phyloP scores from a whole-genome alignment of 2,329 filamentous ascomycete species.

The Coleophoma cylindrospora region DNA sequence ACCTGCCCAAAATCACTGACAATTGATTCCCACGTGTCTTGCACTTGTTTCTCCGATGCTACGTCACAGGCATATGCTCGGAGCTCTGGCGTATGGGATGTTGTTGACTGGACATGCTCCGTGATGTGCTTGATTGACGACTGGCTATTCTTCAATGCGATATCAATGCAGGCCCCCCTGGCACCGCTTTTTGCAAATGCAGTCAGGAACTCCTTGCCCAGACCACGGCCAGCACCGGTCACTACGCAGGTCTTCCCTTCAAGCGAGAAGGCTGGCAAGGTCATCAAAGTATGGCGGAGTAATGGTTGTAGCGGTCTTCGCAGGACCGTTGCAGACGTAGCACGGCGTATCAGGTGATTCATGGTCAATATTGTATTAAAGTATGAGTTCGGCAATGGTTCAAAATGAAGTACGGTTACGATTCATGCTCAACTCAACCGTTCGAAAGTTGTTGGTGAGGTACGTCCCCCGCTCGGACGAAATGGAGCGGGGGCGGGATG shows the following conservation, averaged over 20 bases:
- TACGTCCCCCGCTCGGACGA: no score
- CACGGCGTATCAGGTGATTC: no score
- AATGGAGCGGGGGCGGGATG: no score
- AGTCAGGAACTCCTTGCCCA: slow-evolving; percentile 43
- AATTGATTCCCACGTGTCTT: slow-evolving; percentile 29
- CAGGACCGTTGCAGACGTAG: no score
- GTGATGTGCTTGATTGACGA: slow-evolving; percentile 25
- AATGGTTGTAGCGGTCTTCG: not conserved
- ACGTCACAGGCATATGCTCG: slow-evolving; percentile 33
- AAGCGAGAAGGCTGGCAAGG: slow-evolving; percentile 34
- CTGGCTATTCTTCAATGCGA: slow-evolving; percentile 9
- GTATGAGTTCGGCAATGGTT: no score
- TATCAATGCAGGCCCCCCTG: slow-evolving; percentile 18
- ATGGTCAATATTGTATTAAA: no score
- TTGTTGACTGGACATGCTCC: slow-evolving; percentile 17
- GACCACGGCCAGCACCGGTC: slow-evolving; percentile 44
- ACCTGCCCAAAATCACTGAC: slow-evolving; percentile 30
- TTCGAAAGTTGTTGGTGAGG: no score
- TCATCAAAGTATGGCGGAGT: slow-evolving; percentile 12
- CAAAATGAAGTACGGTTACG: no score
- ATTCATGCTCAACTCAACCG: no score
- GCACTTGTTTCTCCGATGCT: slow-evolving; percentile 29
- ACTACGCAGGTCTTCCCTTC: slow-evolving; percentile 38
- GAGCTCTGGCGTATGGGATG: slow-evolving; percentile 22
- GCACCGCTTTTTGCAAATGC: slow-evolving; percentile 25